Evolutionary conservation across 2,329 filamentous ascomycete species (phyloP).

Genomic region (Ascochyta rabiei): DNA sequence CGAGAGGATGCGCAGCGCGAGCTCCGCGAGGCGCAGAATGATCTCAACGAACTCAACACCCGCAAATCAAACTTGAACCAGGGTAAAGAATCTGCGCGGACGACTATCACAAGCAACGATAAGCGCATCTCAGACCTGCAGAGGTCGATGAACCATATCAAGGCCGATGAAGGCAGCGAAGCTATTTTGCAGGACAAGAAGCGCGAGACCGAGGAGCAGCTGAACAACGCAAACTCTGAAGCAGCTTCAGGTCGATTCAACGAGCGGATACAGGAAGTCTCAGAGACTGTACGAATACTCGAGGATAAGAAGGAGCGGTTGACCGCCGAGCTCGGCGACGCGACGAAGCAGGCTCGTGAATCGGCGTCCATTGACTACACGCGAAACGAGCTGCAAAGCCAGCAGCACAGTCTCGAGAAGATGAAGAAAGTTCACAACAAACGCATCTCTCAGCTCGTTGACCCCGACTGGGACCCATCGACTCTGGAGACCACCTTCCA

Average conservation of each 20-base stretch:
- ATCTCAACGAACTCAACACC: conserved; percentile 75
- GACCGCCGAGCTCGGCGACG: conserved; percentile 80
- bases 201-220: conserved; percentile 68
- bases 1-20: conserved; percentile 77
- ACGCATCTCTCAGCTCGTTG: conserved; percentile 70
- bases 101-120: conserved; percentile 76
- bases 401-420: conserved; percentile 76
- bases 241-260: conserved; percentile 72
- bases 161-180: conserved; percentile 84
- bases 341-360: conserved; percentile 79
- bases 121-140: conserved; percentile 71
- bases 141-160: conserved; percentile 71
- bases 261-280: conserved; percentile 68
- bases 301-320: conserved; percentile 76
- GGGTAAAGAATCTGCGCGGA: conserved; percentile 73
- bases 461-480: conserved; percentile 69
- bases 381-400: conserved; percentile 78
- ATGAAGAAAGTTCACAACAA: conserved; percentile 76
- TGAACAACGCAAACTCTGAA: conserved; percentile 68
- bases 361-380: conserved; percentile 83
- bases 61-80: conserved; percentile 74
- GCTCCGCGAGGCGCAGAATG: conserved; percentile 71
- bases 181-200: conserved; percentile 76
- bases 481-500: conserved; percentile 76
- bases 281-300: conserved; percentile 68